A percentile compares a stretch with the other conserved stretches of the same genome.
phyloP scores from a whole-genome alignment of 2,329 filamentous ascomycete species.

The Xylariaceae sp. region DNA sequence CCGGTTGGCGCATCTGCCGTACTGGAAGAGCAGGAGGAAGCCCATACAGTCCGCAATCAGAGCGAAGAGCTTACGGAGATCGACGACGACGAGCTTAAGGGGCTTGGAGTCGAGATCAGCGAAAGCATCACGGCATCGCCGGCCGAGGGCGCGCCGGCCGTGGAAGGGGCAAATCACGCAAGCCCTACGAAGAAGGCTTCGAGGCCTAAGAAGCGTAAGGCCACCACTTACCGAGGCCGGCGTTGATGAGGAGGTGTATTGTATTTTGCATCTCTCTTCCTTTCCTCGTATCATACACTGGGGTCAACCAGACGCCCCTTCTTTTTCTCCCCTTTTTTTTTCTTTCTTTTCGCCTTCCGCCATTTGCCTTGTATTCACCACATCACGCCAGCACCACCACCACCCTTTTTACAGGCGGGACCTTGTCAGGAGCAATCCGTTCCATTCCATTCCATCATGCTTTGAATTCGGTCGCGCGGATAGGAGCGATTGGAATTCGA shows the following conservation, averaged over 20 bases:
- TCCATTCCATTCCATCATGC: too few relatives aligned
- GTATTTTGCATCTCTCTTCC: too few relatives aligned
- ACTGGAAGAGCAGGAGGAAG: conserved; percentile 67
- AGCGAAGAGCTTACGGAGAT: conserved; percentile 89
- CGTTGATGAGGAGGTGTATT: conserved; percentile 15
- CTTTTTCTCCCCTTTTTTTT: too few relatives aligned
- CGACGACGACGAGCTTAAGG: conserved; percentile 82
- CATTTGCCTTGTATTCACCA: too few relatives aligned
- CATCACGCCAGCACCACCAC: too few relatives aligned
- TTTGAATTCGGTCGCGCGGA: too few relatives aligned
- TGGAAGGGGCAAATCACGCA: conserved; percentile 18
- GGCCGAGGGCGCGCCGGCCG: conserved; percentile 20
- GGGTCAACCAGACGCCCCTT: too few relatives aligned
- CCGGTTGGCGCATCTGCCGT: conserved; percentile 73
- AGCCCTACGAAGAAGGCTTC: conserved; percentile 24
- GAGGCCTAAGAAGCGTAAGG: conserved; percentile 26
- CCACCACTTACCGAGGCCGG: conserved; percentile 20
- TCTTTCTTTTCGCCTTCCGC: too few relatives aligned
- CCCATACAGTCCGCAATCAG: conserved; percentile 60
- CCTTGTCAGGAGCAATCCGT: too few relatives aligned
- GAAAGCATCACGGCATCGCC: conserved; percentile 39
- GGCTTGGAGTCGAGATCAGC: conserved; percentile 53
- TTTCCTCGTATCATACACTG: too few relatives aligned
- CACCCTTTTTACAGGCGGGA: too few relatives aligned
- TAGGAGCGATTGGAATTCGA: too few relatives aligned